These are phyloP conservation scores for Vitis hybrid DNA, from an alignment of 177 flowering plant species.

Conservation along the genomic window DNA sequence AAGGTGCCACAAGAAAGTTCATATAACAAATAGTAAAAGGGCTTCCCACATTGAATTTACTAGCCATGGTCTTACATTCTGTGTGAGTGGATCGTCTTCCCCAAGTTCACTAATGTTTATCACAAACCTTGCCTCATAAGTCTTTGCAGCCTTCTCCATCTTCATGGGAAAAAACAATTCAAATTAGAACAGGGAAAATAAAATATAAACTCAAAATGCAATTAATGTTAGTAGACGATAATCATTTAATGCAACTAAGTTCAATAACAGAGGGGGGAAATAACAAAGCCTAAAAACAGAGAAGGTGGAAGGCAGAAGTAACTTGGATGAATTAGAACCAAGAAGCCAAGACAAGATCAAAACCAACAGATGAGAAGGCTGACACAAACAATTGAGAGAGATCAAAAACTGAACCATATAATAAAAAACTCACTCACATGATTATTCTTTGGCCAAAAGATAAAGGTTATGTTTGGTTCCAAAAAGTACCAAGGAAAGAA, in stretches of 20 bases:
- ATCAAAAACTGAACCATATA: no score
- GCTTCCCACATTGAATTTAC: not conserved
- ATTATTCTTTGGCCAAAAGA: no score
- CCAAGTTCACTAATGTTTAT: conserved; percentile 62
- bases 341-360: not conserved
- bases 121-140: conserved; percentile 48
- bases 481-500: no score
- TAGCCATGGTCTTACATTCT: conserved; percentile 47
- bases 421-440: no score
- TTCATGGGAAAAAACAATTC: conserved; percentile 28
- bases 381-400: no score
- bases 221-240: not conserved
- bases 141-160: conserved; percentile 56
- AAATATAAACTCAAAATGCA: not conserved
- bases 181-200: not conserved
- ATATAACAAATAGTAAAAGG: not conserved
- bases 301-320: not conserved
- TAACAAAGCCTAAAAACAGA: not conserved
- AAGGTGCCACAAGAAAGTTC: not conserved
- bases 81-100: conserved; percentile 58
- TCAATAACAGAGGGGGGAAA: not conserved
- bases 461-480: no score
- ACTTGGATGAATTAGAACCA: not conserved
- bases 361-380: no score
- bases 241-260: not conserved